Conservation (phyloP, 2,329 filamentous ascomycete species). For the Beauveria scarabaeidicola region DNA sequence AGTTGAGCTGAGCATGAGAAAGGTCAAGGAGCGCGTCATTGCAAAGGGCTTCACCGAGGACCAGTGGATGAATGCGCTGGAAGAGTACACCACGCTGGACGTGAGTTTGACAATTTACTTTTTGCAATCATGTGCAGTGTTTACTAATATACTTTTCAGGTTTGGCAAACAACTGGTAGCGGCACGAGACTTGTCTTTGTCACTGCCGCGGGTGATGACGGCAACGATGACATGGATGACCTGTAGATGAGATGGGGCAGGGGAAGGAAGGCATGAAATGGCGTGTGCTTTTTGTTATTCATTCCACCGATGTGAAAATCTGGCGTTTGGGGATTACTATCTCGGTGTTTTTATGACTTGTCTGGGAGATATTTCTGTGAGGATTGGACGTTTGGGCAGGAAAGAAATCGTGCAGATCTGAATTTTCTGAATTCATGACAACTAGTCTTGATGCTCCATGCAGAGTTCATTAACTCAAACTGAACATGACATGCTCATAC, state of each 20-base stretch:
- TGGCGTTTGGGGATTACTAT: constrained; percentile 23
- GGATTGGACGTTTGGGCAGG: neutral
- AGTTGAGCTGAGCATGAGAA: constrained; percentile 72
- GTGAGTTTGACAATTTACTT: constrained; percentile 51
- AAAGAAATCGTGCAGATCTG: neutral
- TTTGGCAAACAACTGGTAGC: constrained; percentile 70
- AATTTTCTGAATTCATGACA: neutral
- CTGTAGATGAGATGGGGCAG: neutral
- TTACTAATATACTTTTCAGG: constrained; percentile 33
- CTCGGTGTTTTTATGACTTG: neutral
- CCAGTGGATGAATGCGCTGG: constrained; percentile 76
- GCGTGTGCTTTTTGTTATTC: neutral
- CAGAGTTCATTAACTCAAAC: neutral
- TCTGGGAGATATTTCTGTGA: neutral
- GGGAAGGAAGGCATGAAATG: neutral
- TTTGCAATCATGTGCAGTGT: neutral
- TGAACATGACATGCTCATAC: neutral
- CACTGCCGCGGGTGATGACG: constrained; percentile 43
- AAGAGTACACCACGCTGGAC: constrained; percentile 81
- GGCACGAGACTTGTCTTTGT: constrained; percentile 66
- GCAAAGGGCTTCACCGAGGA: constrained; percentile 96
- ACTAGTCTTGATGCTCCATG: too few species aligned
- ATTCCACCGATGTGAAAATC: neutral
- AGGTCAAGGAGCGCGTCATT: constrained; percentile 83
- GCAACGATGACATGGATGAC: constrained; percentile 40